phyloP scores from a whole-genome alignment of 208 protist species.

The Crithidia expoeki region DNA sequence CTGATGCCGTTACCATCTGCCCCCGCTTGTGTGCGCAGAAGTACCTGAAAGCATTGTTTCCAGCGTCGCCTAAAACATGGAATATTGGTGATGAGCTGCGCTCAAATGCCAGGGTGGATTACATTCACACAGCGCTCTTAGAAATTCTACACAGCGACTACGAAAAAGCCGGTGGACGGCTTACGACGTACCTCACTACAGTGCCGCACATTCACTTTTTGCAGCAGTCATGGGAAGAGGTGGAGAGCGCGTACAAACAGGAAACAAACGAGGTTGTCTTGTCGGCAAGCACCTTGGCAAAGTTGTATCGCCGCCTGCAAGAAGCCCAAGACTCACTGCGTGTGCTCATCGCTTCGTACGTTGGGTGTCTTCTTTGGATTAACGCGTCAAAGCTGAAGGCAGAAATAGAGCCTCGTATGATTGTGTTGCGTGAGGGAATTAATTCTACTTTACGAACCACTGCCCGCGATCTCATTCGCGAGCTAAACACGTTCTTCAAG shows the following conservation, averaged over 20 bases:
- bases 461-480: constrained; percentile 55
- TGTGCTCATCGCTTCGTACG: constrained; percentile 88
- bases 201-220: constrained; percentile 90
- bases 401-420: constrained; percentile 88
- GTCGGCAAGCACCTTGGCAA: constrained; percentile 59
- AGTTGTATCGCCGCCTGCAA: constrained; percentile 80
- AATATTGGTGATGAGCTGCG: constrained; percentile 69
- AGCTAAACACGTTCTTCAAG: constrained; percentile 88
- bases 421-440: constrained; percentile 73
- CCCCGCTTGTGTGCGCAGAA: constrained; percentile 82
- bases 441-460: constrained; percentile 78
- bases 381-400: constrained; percentile 90
- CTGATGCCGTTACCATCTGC: constrained; percentile 55
- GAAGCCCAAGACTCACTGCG: constrained; percentile 82
- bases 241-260: constrained; percentile 78
- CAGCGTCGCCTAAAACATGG: constrained; percentile 78
- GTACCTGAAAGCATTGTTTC: constrained; percentile 81
- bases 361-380: constrained; percentile 89
- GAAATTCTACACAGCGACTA: constrained; percentile 84
- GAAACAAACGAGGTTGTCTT: constrained; percentile 61
- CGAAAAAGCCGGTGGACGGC: constrained; percentile 73
- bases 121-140: constrained; percentile 57
- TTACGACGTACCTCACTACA: constrained; percentile 79
- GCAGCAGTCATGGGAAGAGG: constrained; percentile 76
- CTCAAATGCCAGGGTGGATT: constrained; percentile 68